Percentiles rank a stretch among this genome's conserved stretches.
Conservation (phyloP, 2,329 filamentous ascomycete species). For the Ceratocystis huliohia region DNA sequence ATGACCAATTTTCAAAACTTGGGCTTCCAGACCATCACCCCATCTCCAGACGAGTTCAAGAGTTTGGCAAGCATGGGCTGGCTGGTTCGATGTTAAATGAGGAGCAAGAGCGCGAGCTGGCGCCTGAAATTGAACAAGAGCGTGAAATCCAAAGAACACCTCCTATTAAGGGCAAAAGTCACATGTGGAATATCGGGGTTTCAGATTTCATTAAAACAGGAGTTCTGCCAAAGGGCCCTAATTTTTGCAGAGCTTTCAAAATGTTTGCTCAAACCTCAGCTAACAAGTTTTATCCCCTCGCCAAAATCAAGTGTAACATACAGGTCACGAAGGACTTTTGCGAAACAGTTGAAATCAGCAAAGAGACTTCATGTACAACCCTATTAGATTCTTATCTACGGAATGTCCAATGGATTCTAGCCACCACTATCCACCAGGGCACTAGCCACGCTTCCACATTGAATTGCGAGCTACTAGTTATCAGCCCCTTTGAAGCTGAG, state of each 20-base stretch:
- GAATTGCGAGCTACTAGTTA: conserved; percentile 33
- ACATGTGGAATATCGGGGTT: conserved; percentile 36
- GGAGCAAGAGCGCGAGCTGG: conserved; percentile 57
- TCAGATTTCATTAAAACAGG: conserved; percentile 31
- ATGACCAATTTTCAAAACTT: background rate
- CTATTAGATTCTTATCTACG: conserved; percentile 36
- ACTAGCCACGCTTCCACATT: background rate
- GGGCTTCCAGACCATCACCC: conserved; percentile 1
- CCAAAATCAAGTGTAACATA: conserved; percentile 31
- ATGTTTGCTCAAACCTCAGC: conserved; percentile 18
- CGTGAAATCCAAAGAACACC: conserved; percentile 40
- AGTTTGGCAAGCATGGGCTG: background rate
- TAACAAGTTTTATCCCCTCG: conserved; percentile 15
- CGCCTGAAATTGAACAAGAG: conserved; percentile 51
- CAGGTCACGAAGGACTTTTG: conserved; percentile 41
- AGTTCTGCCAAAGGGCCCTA: conserved; percentile 24
- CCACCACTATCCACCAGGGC: background rate
- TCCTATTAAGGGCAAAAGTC: conserved; percentile 29
- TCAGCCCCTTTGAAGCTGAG: conserved; percentile 51
- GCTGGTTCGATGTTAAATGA: conserved; percentile 37
- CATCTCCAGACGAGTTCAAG: conserved; percentile 4
- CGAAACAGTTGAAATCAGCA: conserved; percentile 29
- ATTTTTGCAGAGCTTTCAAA: conserved; percentile 38
- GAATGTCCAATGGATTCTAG: conserved; percentile 42
- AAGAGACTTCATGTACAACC: background rate